Conservation (phyloP, 768 basidiomycete genomes). For the Cystofilobasidium capitatum region DNA sequence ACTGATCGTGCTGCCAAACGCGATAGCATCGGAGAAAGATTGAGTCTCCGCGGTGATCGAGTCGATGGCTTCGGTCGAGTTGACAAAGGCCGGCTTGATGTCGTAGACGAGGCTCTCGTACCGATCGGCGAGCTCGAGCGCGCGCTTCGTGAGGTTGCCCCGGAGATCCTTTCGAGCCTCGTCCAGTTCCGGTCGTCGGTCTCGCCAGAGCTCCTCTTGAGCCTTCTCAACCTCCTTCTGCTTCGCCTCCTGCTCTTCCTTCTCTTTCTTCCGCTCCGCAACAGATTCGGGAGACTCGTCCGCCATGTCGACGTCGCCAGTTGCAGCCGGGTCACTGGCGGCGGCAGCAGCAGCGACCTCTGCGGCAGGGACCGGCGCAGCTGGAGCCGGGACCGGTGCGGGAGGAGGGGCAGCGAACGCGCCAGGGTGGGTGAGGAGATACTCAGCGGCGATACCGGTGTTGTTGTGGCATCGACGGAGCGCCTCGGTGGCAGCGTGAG, state of each 20-base stretch:
- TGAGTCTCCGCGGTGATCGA: slow-evolving; percentile 63
- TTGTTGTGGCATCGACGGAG: slow-evolving; percentile 78
- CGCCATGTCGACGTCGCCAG: slow-evolving; percentile 20
- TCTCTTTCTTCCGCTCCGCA: slow-evolving; percentile 12
- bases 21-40: slow-evolving; percentile 49
- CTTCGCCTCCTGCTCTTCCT: slow-evolving; percentile 23
- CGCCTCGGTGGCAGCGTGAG: slow-evolving; percentile 76
- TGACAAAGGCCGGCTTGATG: slow-evolving; percentile 69
- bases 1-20: not conserved
- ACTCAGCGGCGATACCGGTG: slow-evolving; percentile 74
- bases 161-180: slow-evolving; percentile 58
- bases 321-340: not conserved
- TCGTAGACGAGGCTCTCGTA: slow-evolving; percentile 83
- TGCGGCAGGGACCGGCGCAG: slow-evolving; percentile 47
- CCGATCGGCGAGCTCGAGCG: slow-evolving; percentile 71
- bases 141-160: slow-evolving; percentile 55
- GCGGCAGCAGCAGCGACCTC: slow-evolving; percentile 30
- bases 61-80: slow-evolving; percentile 52
- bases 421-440: slow-evolving; percentile 71
- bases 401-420: slow-evolving; percentile 44
- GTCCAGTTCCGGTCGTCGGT: slow-evolving; percentile 45
- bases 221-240: slow-evolving; percentile 13
- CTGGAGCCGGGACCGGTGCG: slow-evolving; percentile 30
- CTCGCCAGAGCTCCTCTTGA: slow-evolving; percentile 42
- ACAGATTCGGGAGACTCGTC: not conserved